Conservation (phyloP, 495 filamentous ascomycete genomes). For the Daldinia vernicosa region DNA sequence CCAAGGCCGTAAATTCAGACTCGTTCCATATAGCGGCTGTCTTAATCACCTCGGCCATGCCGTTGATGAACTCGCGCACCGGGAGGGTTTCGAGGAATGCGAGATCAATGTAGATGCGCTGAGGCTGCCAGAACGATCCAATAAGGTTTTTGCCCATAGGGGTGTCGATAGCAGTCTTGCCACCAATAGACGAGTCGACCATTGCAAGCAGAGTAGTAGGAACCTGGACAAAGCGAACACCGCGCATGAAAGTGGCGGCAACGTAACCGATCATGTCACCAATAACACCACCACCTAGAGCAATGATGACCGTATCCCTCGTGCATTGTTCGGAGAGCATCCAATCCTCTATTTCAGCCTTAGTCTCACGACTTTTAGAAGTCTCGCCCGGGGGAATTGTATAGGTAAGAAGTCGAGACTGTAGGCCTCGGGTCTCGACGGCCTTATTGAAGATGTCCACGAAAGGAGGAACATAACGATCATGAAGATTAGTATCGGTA, state of each 20-base stretch:
- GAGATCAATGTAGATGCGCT: constrained; percentile 92
- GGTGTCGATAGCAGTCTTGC: constrained; percentile 97
- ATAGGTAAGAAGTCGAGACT: constrained; percentile 82
- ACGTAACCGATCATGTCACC: constrained; percentile 98
- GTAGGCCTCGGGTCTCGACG: constrained; percentile 54
- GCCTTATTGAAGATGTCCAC: constrained; percentile 71
- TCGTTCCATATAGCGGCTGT: constrained; percentile 97
- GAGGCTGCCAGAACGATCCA: constrained; percentile 95
- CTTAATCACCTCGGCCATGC: constrained; percentile 98
- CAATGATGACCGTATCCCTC: constrained; percentile 92
- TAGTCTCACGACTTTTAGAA: constrained; percentile 91
- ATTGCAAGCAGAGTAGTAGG: constrained; percentile 94
- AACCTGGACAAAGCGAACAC: constrained; percentile 94
- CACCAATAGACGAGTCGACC: constrained; percentile 98
- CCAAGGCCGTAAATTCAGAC: constrained; percentile 83
- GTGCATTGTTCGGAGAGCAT: constrained; percentile 92
- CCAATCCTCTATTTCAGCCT: constrained; percentile 97
- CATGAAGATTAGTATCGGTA: constrained; percentile 91
- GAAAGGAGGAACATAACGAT: constrained; percentile 82
- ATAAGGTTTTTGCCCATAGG: constrained; percentile 98
- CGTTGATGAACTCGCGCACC: constrained; percentile 94
- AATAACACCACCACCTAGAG: constrained; percentile 96
- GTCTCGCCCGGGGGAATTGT: constrained; percentile 89
- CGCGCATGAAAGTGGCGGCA: constrained; percentile 97
- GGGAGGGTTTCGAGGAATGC: constrained; percentile 92